Evolutionary conservation across 331 rosid species (phyloP), one percentile per base, ranked within the genome.

Genomic region (Prunus yedoensis): DNA sequence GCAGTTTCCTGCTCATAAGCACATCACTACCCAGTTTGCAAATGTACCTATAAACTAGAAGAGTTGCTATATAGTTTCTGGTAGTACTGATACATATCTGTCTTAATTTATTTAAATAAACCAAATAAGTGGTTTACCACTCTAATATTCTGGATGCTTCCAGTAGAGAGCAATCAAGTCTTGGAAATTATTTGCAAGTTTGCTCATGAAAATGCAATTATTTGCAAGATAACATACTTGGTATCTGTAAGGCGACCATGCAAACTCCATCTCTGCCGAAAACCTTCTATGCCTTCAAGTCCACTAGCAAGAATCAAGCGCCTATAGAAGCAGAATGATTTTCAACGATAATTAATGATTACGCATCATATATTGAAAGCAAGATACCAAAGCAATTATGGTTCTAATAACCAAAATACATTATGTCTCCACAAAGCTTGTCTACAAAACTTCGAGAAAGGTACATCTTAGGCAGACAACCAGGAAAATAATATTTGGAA

Each of bases 261-360:
- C 75, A 90, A 89, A 82, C 97, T 90, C 99, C 97, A 94, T 69
- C 97, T 82, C 80, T 92, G 91, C 80, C 92, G 93, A 80, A 95
- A 92, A 73, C 97, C 93, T 38, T 90, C 97, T 25, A 90, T 73
- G 70, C 99, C 97, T 80, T 88, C 90, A 28, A 83, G 52, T 70
- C 97, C 99, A 80, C 94, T 92, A 66, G 99, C 97, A 84, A 92
- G 99, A 88, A 92, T 94, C 72, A 90, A 80, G 75, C 79, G 99
- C 88, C 99, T 94, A 60, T 18, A 79, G 52, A 85, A 53, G 71
- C 28, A 78, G 30, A 54, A 77, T 65, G 76, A 57, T 12, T 14
- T 61, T 61, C 32, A 77, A 41, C 53, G 51, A 71, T 52, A 21
- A 17, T 66, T 32, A 67, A 21, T 30, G 28, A 54, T 62, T 12